Percentiles rank a stretch among this genome's conserved stretches.
phyloP scores from a whole-genome alignment of 1,139 yeast species.

The Komagataea norvegica region DNA sequence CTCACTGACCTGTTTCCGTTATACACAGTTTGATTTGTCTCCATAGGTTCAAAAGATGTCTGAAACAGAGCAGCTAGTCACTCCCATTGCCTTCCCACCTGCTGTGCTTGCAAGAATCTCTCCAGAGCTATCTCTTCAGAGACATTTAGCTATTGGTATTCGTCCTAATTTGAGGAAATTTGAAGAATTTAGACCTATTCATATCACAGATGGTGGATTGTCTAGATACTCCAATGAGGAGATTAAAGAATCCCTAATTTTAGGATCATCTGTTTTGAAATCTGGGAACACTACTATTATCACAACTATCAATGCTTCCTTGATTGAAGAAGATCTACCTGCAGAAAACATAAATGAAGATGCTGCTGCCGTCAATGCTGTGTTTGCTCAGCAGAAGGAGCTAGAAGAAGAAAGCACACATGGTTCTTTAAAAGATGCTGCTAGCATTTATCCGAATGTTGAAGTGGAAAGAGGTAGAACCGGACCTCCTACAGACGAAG shows the following conservation, averaged over 20 bases:
- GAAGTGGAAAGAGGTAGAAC: constrained; percentile 72
- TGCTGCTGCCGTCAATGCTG: constrained; percentile 34
- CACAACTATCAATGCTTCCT: constrained; percentile 70
- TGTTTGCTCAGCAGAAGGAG: constrained; percentile 30
- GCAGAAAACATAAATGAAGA: constrained; percentile 36
- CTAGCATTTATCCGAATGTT: constrained; percentile 70
- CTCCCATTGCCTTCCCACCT: constrained; percentile 53
- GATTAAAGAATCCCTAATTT: constrained; percentile 31
- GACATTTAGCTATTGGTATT: constrained; percentile 68
- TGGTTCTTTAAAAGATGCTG: constrained; percentile 25
- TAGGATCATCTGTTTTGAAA: constrained; percentile 71
- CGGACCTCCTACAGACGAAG: constrained; percentile 88
- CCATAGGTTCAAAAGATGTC: constrained; percentile 10
- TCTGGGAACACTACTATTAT: constrained; percentile 74
- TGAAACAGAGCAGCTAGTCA: constrained; percentile 5
- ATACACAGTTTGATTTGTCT: no score
- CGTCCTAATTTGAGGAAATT: constrained; percentile 71
- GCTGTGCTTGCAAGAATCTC: constrained; percentile 79
- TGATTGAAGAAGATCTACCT: constrained; percentile 47
- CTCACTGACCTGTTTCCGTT: no score
- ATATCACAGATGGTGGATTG: constrained; percentile 40
- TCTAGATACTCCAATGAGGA: constrained; percentile 32
- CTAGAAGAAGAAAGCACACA: constrained; percentile 14
- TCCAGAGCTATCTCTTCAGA: constrained; percentile 76
- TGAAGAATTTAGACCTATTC: constrained; percentile 64